Base-by-base conservation (phyloP, 257 asterid genomes). In the Nicotiana paniculata region DNA sequence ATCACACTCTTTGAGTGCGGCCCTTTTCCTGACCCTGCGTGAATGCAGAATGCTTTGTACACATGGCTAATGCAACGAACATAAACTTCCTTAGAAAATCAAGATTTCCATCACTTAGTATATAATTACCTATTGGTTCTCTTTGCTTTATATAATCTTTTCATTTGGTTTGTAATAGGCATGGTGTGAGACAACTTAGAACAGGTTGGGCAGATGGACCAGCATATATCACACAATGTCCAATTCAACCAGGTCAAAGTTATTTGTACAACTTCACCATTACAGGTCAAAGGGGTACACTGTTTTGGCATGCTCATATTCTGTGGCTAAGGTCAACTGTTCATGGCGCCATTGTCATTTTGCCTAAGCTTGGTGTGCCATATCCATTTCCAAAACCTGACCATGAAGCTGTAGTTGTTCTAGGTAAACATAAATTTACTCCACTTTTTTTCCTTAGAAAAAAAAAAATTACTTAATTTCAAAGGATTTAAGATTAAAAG, bases 161-260 rank as follows among this genome's bases (percentile, higher is more conserved):
- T 51, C 3, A 28, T 53, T 28, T 62, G 13, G 81, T 84, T 75
- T 78, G 46, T n/a, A 30, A 6, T 10, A 92, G 97, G 97, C 97
- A 93, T 63, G 95, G 97, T n/a, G 80, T 93, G 51, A 84, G 92
- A 75, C 97, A 93, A 83, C 83, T 89, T 2, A 80, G 92, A 59
- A 89, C 91, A 0, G 97, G 95, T 15, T 93, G 94, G 95, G 92
- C 97, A 32, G 95, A 93, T 62, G 97, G 97, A 1, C 97, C 97
- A 0, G 95, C 93, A 39, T 91, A 91, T 67, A 90, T 92, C 78
- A 92, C 95, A 1, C 97, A 92, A 48, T 92, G 97, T 68, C 97
- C 97, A 1, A 92, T 92, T 33, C 97, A 83, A 81, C 87, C 95
- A 6, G 95, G 94, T 1, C 93, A 90, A 16, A 89, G 77, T 74